Base-by-base conservation (phyloP, 179 eudicot genomes). In the Heliamphora pulchella region DNA sequence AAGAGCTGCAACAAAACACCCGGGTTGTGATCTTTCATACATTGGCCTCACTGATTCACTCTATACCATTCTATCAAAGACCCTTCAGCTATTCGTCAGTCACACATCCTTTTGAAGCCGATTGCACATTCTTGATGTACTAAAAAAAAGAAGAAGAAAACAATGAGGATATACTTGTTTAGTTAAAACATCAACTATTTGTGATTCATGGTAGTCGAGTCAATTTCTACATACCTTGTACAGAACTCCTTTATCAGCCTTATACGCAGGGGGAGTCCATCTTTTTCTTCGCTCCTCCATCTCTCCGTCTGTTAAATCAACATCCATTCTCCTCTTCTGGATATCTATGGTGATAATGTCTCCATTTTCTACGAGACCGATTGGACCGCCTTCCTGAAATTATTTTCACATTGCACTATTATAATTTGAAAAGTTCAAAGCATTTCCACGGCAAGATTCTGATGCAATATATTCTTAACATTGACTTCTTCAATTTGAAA, bases 361-460 rank as follows among this genome's bases (percentile, higher is more conserved):
- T 20, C 98, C 96, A 76, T 93, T 87, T 87, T 90, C 86, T 57
- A 96, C 79, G 2, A 96, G 91, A 79, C 91, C 99, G 64, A 96
- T 89, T n/a, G 99, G 97, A 76, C 99, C 99, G 65, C 99, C 99
- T 76, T 96, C 99, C 99, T 95, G 87, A 20, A 86, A 81, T 11
- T 80, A 55, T 74, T 74, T 80, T 48, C 58, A 50, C 39, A 50
- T 8, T 47, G 5, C 57, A 71, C 9, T 18, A 3, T 0, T 70
- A 46, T 14, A 46, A 70, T 7, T 71, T 9, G 2, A 47, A n/a
- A 48, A 18, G 10, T 54, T 69, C 74, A 46, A 11, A 67, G 11
- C 51, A 5, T 69, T 46, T 5, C 15, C 74, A 1, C n/a, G 5
- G 6, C 43, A 67, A 46, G 1, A 5, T 15, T 14, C 22, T 4